These are phyloP conservation scores for Ceratocystis eucalypticola DNA, from an alignment of 2,329 filamentous ascomycete species.

Conservation along the genomic window DNA sequence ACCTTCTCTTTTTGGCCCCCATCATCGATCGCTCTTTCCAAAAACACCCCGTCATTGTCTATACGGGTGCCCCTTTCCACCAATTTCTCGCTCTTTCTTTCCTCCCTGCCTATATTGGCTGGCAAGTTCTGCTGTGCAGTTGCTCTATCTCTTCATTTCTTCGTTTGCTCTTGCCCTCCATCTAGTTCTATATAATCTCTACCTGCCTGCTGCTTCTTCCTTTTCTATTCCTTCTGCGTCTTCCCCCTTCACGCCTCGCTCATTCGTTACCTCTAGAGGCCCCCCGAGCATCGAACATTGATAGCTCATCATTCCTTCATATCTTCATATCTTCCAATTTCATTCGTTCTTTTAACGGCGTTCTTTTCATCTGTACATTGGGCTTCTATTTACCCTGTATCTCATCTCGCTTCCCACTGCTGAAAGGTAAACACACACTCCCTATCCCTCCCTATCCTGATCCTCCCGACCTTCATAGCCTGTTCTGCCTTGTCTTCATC, in stretches of 20 bases:
- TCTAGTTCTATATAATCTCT: not conserved
- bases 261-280: not conserved
- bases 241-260: not conserved
- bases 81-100: constrained; percentile 7
- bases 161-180: not conserved
- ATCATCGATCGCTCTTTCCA: not conserved
- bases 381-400: not conserved
- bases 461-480: not conserved
- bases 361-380: not conserved
- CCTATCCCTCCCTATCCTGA: not conserved
- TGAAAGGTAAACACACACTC: constrained; percentile 7
- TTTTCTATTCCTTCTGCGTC: not conserved
- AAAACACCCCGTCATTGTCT: not conserved
- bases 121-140: constrained; percentile 17
- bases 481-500: not conserved
- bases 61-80: not conserved
- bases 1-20: constrained; percentile 6
- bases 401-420: not conserved
- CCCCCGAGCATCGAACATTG: not conserved
- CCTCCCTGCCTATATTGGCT: constrained; percentile 5
- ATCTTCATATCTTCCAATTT: not conserved
- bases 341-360: constrained; percentile 6
- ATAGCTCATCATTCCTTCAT: not conserved
- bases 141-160: constrained; percentile 11
- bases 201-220: not conserved